phyloP scores from a whole-genome alignment of 192 early-diverging fungal genomes.

The Podila epicladia region DNA sequence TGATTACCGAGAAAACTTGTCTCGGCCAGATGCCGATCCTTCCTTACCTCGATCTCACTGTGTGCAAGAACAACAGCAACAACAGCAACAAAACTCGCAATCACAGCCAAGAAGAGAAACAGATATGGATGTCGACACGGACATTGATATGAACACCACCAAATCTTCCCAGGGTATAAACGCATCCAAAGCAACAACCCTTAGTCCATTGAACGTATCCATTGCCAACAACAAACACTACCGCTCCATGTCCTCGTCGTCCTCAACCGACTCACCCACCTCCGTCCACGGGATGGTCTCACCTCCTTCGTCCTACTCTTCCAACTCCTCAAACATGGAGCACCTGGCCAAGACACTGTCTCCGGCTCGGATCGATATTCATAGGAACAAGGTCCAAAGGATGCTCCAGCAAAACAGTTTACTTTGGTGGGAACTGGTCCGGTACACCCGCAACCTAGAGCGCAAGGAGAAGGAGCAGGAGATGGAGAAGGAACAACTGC shows the following conservation, averaged over 20 bases:
- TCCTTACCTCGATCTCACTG: background rate
- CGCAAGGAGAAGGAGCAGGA: constrained; percentile 35
- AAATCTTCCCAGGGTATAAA: background rate
- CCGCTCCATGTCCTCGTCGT: constrained; percentile 11
- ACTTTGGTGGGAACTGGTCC: constrained; percentile 51
- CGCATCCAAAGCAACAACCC: background rate
- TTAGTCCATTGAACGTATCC: background rate
- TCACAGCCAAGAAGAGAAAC: background rate
- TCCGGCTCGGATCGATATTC: constrained; percentile 28
- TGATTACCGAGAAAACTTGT: no score
- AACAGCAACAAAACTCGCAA: background rate
- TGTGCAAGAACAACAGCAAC: background rate
- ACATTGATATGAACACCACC: constrained; percentile 24
- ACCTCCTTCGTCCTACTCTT: constrained; percentile 42
- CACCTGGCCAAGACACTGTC: constrained; percentile 23
- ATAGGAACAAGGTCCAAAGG: constrained; percentile 28
- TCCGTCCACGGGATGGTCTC: constrained; percentile 24
- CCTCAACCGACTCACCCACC: constrained; percentile 22
- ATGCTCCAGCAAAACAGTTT: constrained; percentile 49
- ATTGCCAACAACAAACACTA: background rate
- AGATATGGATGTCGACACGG: background rate
- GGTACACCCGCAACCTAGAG: constrained; percentile 43
- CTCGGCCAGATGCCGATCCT: no score
- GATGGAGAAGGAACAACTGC: constrained; percentile 13
- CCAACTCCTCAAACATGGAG: constrained; percentile 31